Conservation (phyloP, 352 stramenopile genomes). For the Pythium graminicola region DNA sequence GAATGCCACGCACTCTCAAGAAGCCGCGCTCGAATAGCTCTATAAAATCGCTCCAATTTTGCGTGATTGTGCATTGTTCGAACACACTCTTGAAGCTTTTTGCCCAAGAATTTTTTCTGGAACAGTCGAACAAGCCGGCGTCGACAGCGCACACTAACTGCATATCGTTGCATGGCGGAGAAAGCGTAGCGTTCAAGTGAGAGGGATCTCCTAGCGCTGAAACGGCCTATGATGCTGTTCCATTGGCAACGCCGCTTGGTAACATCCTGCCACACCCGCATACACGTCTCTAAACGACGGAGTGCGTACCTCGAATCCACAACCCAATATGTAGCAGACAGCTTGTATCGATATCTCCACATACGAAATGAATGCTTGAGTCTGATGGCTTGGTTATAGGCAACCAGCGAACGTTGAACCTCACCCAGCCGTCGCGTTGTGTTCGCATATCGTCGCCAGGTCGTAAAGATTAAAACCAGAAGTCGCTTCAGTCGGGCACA, state of each 20-base stretch:
- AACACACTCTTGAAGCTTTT: constrained; percentile 2
- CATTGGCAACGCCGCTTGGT: not conserved
- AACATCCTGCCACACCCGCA: not conserved
- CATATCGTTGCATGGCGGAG: not conserved
- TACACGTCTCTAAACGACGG: not conserved
- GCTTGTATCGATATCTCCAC: not conserved
- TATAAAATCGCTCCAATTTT: not conserved
- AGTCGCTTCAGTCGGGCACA: not conserved
- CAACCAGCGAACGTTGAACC: not conserved
- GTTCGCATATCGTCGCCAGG: constrained; percentile 3
- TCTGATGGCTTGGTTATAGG: not conserved
- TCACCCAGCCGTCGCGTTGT: not conserved
- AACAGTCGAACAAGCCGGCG: constrained; percentile 15
- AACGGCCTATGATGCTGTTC: not conserved
- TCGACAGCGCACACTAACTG: constrained; percentile 1
- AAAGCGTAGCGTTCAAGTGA: not conserved
- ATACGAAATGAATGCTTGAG: not conserved
- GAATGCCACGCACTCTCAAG: constrained; percentile 13
- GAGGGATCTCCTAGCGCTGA: not conserved
- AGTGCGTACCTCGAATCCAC: not conserved
- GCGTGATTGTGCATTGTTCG: not conserved
- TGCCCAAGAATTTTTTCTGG: constrained; percentile 8
- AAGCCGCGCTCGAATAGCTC: not conserved
- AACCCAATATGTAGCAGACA: not conserved
- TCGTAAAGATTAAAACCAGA: constrained; percentile 3